Evolutionary conservation across 202 grass and related monocot species (phyloP), one percentile per base, ranked within the genome.

Genomic region (Bolboschoenoplectus hybrid): DNA sequence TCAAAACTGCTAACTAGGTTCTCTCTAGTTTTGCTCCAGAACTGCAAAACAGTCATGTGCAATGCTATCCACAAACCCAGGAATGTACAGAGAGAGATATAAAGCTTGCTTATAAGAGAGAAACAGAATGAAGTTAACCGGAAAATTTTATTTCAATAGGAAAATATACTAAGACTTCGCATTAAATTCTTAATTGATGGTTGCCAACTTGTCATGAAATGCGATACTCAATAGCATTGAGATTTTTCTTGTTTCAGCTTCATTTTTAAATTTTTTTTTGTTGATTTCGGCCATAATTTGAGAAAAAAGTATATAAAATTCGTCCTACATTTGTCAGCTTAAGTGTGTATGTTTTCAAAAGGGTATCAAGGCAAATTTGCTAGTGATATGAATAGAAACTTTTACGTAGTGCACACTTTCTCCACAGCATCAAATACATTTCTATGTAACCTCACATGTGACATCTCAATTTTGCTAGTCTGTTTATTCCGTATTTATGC

Each of bases 1-100:
- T 60, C 40, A 50, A 69, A 67, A 69, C 55, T 66, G 32, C 41
- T 32, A 26, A 56, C n/a, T 63, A 82, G 39, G 51, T 64, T 82
- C 39, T 82, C 17, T 34, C 11, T 13, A 9, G 12, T 55, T 77
- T 53, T 83, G 58, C 60, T 63, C 78, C 58, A 50, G 66, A 65
- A 14, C 36, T 58, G 74, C 46, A 79, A n/a, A 57, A 79, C 51
- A 80, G 35, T 40, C 53, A n/a, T 57, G 36, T 60, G 53, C 75
- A 7, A 20, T 80, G 36, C n/a, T 60, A 61, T 60, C 75, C 53
- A 60, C 75, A 61, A 14, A 60, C 7, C 52, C 32, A 75, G 8
- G 2, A 79, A 52, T 53, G 35, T 77, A 12, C 36, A 56, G 35
- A 79, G 52, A 79, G 35, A 58, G 17, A 58, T 16, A 39, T 57